These are phyloP conservation scores for Pseudoperonospora humuli DNA, from an alignment of 352 stramenopile species.

Conservation along the genomic window DNA sequence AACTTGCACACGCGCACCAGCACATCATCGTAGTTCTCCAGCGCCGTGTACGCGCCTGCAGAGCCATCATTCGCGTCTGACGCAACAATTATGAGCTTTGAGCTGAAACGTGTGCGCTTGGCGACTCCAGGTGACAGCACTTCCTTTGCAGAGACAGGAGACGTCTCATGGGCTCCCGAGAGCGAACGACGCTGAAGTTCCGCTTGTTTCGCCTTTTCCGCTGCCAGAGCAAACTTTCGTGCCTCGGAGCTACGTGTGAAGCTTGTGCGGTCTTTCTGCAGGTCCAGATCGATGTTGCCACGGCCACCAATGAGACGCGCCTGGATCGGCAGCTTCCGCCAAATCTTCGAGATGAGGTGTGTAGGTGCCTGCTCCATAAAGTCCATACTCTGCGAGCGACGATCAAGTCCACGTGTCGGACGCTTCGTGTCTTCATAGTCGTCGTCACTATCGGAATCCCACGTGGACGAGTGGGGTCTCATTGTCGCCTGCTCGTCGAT, in stretches of 20 bases:
- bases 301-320: conserved; percentile 46
- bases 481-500: conserved; percentile 47
- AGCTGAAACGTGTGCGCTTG: conserved; percentile 44
- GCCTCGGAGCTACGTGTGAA: conserved; percentile 52
- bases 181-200: conserved; percentile 21
- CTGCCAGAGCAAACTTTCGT: conserved; percentile 31
- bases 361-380: conserved; percentile 68
- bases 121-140: conserved; percentile 32
- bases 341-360: conserved; percentile 74
- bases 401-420: conserved; percentile 47
- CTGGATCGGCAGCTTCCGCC: conserved; percentile 72
- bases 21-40: conserved; percentile 78
- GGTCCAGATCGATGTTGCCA: conserved; percentile 43
- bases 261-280: conserved; percentile 56
- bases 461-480: conserved; percentile 37
- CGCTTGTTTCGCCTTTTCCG: conserved; percentile 24
- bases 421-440: conserved; percentile 59
- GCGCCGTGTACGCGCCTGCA: conserved; percentile 29
- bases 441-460: conserved; percentile 66
- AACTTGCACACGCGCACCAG: conserved; percentile 66
- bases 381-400: conserved; percentile 67
- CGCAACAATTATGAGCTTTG: conserved; percentile 19
- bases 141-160: conserved; percentile 32
- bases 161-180: conserved; percentile 18
- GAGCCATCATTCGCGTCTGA: conserved; percentile 18